Evolutionary conservation across 2,329 filamentous ascomycete species (phyloP), one percentile per base, ranked within the genome.

Genomic region (Fusarium torulosum): DNA sequence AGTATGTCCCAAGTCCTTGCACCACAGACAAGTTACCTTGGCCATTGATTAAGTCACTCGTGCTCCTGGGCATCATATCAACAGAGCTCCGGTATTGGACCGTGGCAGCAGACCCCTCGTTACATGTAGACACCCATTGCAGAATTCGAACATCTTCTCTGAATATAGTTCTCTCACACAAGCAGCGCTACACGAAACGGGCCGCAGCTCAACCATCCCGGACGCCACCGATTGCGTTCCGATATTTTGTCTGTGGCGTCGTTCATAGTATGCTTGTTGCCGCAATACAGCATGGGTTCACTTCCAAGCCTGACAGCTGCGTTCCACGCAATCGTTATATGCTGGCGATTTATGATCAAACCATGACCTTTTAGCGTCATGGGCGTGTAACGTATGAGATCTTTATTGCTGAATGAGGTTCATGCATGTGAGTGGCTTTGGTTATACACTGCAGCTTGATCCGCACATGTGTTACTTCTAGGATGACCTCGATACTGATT

Each of bases 321-420:
- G 58, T 69, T 68, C 42, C 66, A 69, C 52, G 38, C 27, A 40
- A 47, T 38, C 38, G 27, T 63, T 63, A 10, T 21, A 31, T 43
- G 27, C 54, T 47, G 43, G 29, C 49, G 38, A 38, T 35, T 23
- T 25, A 19, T 27, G 38, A 41, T 33, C 35, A 23, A 45, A 50
- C 23, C 11, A 27, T 35, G 20, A 66, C 38, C 14, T 21, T 20
- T 40, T 11, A 33, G 23, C 25, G 31, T 50, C 21, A 43, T 51
- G 19, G 9, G 19, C 14, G 38, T 66, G 52, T 50, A 61, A 59
- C 65, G n/a, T 14, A 62, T 62, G 27, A 6, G 31, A 50, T 62
- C 51, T 56, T 57, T 44, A 25, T 42, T 40, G 57, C 46, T 21
- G 29, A 45, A 44, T 15, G 46, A 25, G 46, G 53, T 49, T 59